These are phyloP conservation scores for Pseudonitzschia delicatissima DNA, from an alignment of 108 stramenopile genomes.

Conservation along the genomic window DNA sequence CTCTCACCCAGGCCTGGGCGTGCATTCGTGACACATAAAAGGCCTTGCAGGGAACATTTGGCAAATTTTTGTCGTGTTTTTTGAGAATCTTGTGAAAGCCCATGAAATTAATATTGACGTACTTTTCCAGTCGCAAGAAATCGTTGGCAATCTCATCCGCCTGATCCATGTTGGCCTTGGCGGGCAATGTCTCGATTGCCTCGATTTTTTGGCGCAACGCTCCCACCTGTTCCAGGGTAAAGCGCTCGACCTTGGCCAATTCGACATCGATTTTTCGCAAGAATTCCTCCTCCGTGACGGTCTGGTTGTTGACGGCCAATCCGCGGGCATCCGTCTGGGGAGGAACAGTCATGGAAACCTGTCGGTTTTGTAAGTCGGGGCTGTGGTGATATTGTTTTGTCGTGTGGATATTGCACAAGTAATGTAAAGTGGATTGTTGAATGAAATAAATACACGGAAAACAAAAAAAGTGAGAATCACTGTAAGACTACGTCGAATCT, in stretches of 20 bases:
- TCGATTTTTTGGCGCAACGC: slow-evolving; percentile 61
- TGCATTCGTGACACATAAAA: slow-evolving; percentile 95
- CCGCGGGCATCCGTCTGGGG: slow-evolving; percentile 85
- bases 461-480: no score
- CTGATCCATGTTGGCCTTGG: slow-evolving; percentile 22
- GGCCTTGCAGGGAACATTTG: slow-evolving; percentile 79
- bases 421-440: not conserved
- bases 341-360: slow-evolving; percentile 82
- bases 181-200: slow-evolving; percentile 8
- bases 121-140: slow-evolving; percentile 91
- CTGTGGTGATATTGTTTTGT: slow-evolving; percentile 27
- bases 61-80: slow-evolving; percentile 94
- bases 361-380: slow-evolving; percentile 62
- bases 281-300: slow-evolving; percentile 86
- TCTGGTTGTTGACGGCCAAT: slow-evolving; percentile 39
- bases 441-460: slow-evolving; percentile 1
- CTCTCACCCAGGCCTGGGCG: slow-evolving; percentile 94
- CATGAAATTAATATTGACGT: slow-evolving; percentile 96
- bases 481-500: not conserved
- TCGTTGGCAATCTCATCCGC: slow-evolving; percentile 70
- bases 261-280: slow-evolving; percentile 79
- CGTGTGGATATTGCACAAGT: not conserved
- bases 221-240: slow-evolving; percentile 77
- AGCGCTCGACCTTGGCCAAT: slow-evolving; percentile 83
- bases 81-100: slow-evolving; percentile 98